phyloP scores from a whole-genome alignment of 1,139 yeast genomes.

The Yamadazyma atlantica region DNA sequence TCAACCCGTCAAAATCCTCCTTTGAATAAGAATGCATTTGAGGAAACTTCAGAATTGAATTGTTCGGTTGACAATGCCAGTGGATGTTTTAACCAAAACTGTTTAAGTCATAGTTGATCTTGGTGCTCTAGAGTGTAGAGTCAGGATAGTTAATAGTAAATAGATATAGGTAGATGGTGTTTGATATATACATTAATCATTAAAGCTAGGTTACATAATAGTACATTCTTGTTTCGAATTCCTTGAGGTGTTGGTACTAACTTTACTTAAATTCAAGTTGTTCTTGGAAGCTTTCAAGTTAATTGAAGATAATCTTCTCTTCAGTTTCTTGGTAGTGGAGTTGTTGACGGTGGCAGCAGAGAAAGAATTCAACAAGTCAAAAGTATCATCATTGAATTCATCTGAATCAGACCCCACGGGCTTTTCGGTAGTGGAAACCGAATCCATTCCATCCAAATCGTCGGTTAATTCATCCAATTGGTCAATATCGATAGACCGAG shows the following conservation, averaged over 20 bases:
- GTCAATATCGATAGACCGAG: conserved; percentile 10
- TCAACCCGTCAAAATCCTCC: not conserved
- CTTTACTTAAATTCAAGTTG: conserved; percentile 5
- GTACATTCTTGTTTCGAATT: conserved; percentile 13
- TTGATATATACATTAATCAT: not conserved
- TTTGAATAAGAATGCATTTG: no score
- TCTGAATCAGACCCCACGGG: conserved; percentile 3
- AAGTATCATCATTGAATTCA: conserved; percentile 12
- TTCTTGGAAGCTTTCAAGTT: conserved; percentile 6
- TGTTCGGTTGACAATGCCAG: conserved; percentile 37
- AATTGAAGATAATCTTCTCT: conserved; percentile 7
- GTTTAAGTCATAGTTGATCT: conserved; percentile 16
- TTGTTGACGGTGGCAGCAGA: conserved; percentile 2
- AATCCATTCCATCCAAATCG: conserved; percentile 9
- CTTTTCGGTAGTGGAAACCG: conserved; percentile 1
- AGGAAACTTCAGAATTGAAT: conserved; percentile 30
- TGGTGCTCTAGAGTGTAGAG: not conserved
- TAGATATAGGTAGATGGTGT: not conserved
- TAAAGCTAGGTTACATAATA: conserved; percentile 10
- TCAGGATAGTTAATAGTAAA: not conserved
- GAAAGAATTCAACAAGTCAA: conserved; percentile 15
- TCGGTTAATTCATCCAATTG: conserved; percentile 9
- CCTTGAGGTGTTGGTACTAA: conserved; percentile 4
- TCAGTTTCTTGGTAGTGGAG: conserved; percentile 7
- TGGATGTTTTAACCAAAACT: conserved; percentile 36